Evolutionary conservation across 306 rosid genomes (phyloP).

Genomic region (Inga leiocalycina): DNA sequence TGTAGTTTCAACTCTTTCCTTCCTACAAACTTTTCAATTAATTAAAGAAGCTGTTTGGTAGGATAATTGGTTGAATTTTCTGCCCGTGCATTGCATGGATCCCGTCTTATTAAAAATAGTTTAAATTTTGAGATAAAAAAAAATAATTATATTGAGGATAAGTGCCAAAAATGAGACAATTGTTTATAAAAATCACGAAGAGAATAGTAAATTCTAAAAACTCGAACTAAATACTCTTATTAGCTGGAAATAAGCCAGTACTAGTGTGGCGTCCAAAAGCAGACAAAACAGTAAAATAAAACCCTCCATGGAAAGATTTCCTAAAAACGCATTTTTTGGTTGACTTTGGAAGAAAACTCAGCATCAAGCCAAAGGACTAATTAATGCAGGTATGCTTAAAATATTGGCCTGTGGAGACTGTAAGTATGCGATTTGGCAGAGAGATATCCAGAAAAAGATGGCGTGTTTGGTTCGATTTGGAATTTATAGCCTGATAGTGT

Average conservation of each 20-base stretch:
- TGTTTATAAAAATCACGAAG: too few species aligned
- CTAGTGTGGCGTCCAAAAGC: not conserved
- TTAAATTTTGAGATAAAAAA: too few species aligned
- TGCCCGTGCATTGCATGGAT: too few species aligned
- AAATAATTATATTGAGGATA: too few species aligned
- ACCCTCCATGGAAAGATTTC: not conserved
- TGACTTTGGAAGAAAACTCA: not conserved
- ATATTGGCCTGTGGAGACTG: not conserved
- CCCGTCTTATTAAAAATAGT: too few species aligned
- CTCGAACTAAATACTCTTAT: not conserved
- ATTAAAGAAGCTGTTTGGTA: too few species aligned
- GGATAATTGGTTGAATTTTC: too few species aligned
- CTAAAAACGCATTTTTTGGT: not conserved
- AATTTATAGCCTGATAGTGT: not conserved
- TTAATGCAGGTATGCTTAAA: constrained; percentile 5
- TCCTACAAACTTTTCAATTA: too few species aligned
- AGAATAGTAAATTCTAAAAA: too few species aligned
- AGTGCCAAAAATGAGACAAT: too few species aligned
- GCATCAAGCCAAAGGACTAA: not conserved
- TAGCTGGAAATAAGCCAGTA: not conserved
- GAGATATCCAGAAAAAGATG: not conserved
- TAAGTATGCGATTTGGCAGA: not conserved
- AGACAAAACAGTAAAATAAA: not conserved
- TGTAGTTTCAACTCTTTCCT: too few species aligned
- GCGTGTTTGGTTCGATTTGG: not conserved